Conservation (phyloP, 2,329 filamentous ascomycete genomes). For the Penicillium griseofulvum region DNA sequence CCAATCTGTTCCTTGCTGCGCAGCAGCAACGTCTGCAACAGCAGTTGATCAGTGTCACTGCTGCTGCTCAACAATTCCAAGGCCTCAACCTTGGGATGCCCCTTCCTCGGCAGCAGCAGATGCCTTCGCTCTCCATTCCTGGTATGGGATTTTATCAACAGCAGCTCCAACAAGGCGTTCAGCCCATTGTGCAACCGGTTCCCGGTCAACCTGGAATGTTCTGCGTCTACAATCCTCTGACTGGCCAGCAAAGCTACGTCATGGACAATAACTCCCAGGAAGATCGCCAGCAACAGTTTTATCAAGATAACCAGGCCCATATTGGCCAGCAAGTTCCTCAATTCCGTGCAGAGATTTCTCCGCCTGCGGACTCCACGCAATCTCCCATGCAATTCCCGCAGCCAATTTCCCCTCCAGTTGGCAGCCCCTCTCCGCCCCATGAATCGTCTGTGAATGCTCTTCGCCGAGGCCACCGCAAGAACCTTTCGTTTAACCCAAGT, state of each 20-base stretch:
- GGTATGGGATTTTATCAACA: constrained; percentile 62
- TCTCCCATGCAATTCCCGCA: constrained; percentile 60
- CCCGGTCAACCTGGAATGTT: constrained; percentile 72
- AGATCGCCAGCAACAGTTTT: constrained; percentile 35
- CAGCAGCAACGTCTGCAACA: constrained; percentile 95
- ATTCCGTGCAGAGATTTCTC: constrained; percentile 78
- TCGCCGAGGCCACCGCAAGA: constrained; percentile 91
- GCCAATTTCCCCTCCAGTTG: constrained; percentile 61
- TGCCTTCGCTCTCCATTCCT: constrained; percentile 51
- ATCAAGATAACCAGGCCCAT: constrained; percentile 42
- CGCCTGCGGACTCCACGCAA: constrained; percentile 64
- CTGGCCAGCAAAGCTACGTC: constrained; percentile 78
- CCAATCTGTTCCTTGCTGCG: constrained; percentile 87
- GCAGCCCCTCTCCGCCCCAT: constrained; percentile 66
- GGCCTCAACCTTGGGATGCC: constrained; percentile 63
- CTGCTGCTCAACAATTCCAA: constrained; percentile 78
- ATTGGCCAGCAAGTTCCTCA: constrained; percentile 57
- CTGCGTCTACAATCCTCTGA: constrained; percentile 79
- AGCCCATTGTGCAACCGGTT: constrained; percentile 62
- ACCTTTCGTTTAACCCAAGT: constrained; percentile 65
- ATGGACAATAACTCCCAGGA: constrained; percentile 64
- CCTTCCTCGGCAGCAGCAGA: constrained; percentile 49
- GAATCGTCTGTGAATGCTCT: constrained; percentile 85
- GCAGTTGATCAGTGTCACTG: constrained; percentile 80
- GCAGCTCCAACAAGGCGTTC: constrained; percentile 64